Percentiles rank a stretch among this genome's conserved stretches.
phyloP scores from a whole-genome alignment of 805 yeast genomes.

The Zygotorulaspora chibaensis region DNA sequence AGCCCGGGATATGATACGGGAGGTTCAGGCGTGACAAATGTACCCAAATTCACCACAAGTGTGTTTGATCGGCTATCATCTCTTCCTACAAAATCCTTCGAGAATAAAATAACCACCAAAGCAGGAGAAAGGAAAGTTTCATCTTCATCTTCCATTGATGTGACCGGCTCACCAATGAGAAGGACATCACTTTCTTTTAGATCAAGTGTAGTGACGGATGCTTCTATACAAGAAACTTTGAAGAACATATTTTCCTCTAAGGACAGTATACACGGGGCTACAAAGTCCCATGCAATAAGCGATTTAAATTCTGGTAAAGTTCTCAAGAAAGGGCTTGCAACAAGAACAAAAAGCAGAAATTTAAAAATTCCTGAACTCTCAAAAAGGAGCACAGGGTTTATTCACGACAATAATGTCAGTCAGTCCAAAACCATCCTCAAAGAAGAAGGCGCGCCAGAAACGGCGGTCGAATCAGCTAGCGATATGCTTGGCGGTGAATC shows the following conservation, averaged over 20 bases:
- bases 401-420: no score
- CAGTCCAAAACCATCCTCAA: no score
- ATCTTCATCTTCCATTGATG: slow-evolving; percentile 24
- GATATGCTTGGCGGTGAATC: no score
- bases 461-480: no score
- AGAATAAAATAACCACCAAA: slow-evolving; percentile 22
- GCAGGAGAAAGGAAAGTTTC: slow-evolving; percentile 8
- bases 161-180: slow-evolving; percentile 31
- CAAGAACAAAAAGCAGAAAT: neutral
- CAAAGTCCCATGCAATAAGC: neutral
- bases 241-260: slow-evolving; percentile 27
- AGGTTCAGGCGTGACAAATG: neutral
- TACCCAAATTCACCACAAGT: slow-evolving; percentile 11
- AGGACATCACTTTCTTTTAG: slow-evolving; percentile 17
- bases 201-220: slow-evolving; percentile 14
- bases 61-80: slow-evolving; percentile 33
- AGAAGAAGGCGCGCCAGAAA: no score
- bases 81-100: slow-evolving; percentile 31
- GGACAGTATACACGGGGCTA: neutral
- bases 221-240: slow-evolving; percentile 28
- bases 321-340: neutral
- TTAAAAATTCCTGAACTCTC: neutral
- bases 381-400: no score
- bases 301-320: neutral
- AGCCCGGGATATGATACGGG: slow-evolving; percentile 4